phyloP scores from a whole-genome alignment of 148 eudicot species.

The Spergularia bocconei region DNA sequence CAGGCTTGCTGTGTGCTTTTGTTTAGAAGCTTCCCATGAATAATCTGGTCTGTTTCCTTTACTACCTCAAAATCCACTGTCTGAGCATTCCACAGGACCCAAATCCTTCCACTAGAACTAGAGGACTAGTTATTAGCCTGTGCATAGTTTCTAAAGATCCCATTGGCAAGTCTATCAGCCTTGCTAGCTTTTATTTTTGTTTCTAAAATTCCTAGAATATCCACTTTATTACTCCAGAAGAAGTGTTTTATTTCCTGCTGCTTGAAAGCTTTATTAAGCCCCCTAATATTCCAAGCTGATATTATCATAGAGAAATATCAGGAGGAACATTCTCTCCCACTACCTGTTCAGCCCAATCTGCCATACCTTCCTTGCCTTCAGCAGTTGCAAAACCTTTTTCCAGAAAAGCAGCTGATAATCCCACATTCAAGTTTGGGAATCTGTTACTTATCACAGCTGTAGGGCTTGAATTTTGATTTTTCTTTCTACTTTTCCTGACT shows the following conservation, averaged over 20 bases:
- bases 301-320: neutral
- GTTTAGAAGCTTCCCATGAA: too few relatives aligned
- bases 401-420: neutral
- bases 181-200: neutral
- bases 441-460: too few relatives aligned
- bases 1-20: too few relatives aligned
- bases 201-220: neutral
- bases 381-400: neutral
- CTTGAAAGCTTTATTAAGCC: neutral
- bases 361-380: neutral
- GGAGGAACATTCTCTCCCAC: neutral
- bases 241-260: neutral
- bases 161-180: neutral
- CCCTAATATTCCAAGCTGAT: neutral
- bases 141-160: neutral
- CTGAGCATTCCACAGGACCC: neutral
- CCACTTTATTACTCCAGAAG: neutral
- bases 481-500: too few relatives aligned
- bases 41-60: too few relatives aligned
- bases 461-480: too few relatives aligned
- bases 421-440: neutral
- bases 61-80: too few relatives aligned
- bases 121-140: too few relatives aligned
- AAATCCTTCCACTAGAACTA: neutral
- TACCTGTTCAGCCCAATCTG: neutral